These are phyloP conservation scores for Baorangia bicolor DNA, from an alignment of 768 basidiomycete genomes.

Conservation along the genomic window DNA sequence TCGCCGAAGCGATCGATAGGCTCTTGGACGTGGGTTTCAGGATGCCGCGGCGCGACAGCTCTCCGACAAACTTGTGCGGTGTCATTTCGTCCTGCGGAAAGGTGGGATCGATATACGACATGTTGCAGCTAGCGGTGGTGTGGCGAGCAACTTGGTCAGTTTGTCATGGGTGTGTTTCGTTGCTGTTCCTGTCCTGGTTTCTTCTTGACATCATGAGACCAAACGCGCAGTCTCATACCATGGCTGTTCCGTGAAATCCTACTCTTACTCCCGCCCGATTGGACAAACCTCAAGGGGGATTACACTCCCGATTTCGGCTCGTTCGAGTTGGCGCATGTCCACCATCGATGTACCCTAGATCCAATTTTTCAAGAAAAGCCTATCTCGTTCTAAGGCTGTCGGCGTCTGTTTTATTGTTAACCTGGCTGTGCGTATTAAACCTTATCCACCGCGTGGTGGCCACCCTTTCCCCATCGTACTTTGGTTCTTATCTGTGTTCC, in stretches of 20 bases:
- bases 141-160: no score
- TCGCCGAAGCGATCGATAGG: no score
- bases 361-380: conserved; percentile 16
- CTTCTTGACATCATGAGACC: conserved; percentile 14
- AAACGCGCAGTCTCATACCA: conserved; percentile 3
- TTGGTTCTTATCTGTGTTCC: neutral
- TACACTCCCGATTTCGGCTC: conserved; percentile 20
- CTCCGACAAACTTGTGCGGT: no score
- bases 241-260: conserved; percentile 17
- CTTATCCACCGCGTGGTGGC: conserved; percentile 13
- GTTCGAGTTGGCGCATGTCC: conserved; percentile 3
- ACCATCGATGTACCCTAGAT: conserved; percentile 3
- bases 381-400: conserved; percentile 9
- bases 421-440: conserved; percentile 18
- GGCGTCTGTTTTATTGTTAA: conserved; percentile 21
- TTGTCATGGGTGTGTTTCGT: conserved; percentile 13
- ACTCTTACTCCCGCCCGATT: conserved; percentile 28
- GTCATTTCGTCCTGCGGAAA: no score
- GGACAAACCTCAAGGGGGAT: conserved; percentile 31
- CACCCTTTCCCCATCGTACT: neutral
- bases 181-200: conserved; percentile 13
- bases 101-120: no score
- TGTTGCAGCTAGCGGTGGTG: no score
- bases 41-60: no score
- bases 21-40: no score